These are phyloP conservation scores for Arthrobotrys iridis DNA, from an alignment of 2,329 filamentous ascomycete species.

Conservation along the genomic window DNA sequence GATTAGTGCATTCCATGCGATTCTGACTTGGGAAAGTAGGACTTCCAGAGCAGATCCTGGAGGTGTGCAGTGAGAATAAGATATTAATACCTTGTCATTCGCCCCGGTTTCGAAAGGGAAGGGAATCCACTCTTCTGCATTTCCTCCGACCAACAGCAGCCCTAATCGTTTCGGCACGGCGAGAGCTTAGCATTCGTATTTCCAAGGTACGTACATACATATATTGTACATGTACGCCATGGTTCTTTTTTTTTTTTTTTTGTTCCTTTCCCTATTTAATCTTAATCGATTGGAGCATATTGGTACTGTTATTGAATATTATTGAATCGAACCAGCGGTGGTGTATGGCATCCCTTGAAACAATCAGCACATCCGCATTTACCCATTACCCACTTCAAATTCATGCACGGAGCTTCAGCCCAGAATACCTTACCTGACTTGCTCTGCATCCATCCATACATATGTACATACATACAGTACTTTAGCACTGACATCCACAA, in stretches of 20 bases:
- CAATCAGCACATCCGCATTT: slow-evolving; percentile 51
- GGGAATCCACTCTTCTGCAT: slow-evolving; percentile 40
- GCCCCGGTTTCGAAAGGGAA: slow-evolving; percentile 41
- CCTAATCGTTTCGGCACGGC: slow-evolving; percentile 15
- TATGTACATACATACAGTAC: background rate
- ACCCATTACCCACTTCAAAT: slow-evolving; percentile 1
- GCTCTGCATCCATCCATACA: background rate
- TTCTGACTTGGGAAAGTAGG: no score
- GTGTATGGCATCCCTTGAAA: slow-evolving; percentile 45
- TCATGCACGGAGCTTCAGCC: background rate
- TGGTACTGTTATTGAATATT: no score
- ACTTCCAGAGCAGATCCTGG: slow-evolving; percentile 25
- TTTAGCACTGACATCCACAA: background rate
- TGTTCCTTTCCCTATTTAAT: no score
- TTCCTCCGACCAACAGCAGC: slow-evolving; percentile 8
- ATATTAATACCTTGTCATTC: slow-evolving; percentile 48
- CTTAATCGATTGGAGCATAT: no score
- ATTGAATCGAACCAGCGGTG: no score
- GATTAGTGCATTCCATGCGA: background rate
- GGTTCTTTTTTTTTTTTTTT: no score
- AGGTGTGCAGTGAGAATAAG: slow-evolving; percentile 8
- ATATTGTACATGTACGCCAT: no score
- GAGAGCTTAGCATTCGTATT: background rate
- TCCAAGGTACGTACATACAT: background rate
- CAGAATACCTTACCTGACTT: background rate